Percentiles rank a stretch among this genome's conserved stretches.
Conservation (phyloP, 805 yeast genomes). For the Starmerella kuoi region DNA sequence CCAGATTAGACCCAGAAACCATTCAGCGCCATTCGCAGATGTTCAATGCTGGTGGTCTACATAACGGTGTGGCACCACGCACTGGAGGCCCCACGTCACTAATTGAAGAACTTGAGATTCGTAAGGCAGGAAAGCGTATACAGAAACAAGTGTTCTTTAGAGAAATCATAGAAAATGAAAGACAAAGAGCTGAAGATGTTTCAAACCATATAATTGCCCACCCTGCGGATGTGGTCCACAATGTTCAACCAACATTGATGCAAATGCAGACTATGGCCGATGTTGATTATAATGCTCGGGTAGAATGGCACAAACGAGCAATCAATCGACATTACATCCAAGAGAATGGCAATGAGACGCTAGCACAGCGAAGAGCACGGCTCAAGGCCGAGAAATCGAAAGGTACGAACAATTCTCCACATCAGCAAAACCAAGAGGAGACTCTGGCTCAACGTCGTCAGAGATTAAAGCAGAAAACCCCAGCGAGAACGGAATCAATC, state of each 20-base stretch:
- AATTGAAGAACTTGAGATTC: slow-evolving; percentile 31
- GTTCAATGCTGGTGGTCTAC: slow-evolving; percentile 23
- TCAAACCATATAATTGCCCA: slow-evolving; percentile 12
- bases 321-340: slow-evolving; percentile 14
- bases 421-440: slow-evolving; percentile 11
- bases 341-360: slow-evolving; percentile 24
- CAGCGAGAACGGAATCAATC: too few species aligned
- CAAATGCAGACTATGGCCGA: slow-evolving; percentile 27
- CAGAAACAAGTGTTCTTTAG: slow-evolving; percentile 22
- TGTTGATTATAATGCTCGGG: slow-evolving; percentile 24
- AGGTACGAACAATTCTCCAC: background rate
- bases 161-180: slow-evolving; percentile 21
- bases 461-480: slow-evolving; percentile 13
- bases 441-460: slow-evolving; percentile 23
- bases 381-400: slow-evolving; percentile 17
- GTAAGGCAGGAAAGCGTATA: slow-evolving; percentile 26
- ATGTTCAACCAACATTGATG: slow-evolving; percentile 23
- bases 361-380: slow-evolving; percentile 26
- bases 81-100: slow-evolving; percentile 25
- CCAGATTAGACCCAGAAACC: slow-evolving; percentile 24
- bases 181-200: slow-evolving; percentile 15
- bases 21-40: slow-evolving; percentile 22
- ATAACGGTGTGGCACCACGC: slow-evolving; percentile 13
- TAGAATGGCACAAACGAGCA: slow-evolving; percentile 21
- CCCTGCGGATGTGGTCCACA: slow-evolving; percentile 23